Evolutionary conservation across 176 grass and related monocot genomes (phyloP).

Genomic region (Lolium perenne): DNA sequence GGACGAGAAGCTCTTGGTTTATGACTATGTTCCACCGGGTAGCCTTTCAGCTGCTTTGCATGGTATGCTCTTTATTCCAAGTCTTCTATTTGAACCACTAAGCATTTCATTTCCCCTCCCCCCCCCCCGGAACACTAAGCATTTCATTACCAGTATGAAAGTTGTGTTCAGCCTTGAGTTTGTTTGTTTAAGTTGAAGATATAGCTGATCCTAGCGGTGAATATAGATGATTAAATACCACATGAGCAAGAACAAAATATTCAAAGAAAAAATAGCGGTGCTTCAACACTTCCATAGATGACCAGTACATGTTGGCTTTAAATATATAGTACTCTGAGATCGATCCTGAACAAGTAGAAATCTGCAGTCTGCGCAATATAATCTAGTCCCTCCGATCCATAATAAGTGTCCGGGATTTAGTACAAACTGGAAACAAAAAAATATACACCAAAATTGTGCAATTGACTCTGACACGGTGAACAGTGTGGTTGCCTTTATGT

Average conservation of each 20-base stretch:
- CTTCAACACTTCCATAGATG: neutral
- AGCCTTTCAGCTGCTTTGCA: constrained; percentile 81
- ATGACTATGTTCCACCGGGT: constrained; percentile 75
- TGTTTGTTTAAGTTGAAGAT: constrained; percentile 12
- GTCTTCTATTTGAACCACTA: constrained; percentile 23
- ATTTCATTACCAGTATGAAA: constrained; percentile 22
- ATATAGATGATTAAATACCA: constrained; percentile 25
- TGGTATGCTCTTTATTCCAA: constrained; percentile 65
- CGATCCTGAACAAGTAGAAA: neutral
- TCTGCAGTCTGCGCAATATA: neutral
- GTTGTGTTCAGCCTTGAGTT: neutral
- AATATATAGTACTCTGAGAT: neutral
- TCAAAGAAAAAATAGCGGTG: neutral
- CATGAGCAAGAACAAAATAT: neutral
- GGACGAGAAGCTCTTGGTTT: constrained; percentile 96
- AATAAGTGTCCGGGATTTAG: too few species aligned
- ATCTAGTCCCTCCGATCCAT: too few species aligned
- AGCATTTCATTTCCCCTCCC: neutral
- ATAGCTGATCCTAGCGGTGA: neutral
- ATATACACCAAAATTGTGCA: neutral
- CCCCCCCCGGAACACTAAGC: neutral
- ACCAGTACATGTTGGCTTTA: neutral
- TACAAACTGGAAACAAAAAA: neutral
- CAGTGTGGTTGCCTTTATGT: neutral
- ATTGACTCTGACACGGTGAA: neutral